Conservation (phyloP, 1,284 basidiomycete genomes). For the Polyporus tsugae region DNA sequence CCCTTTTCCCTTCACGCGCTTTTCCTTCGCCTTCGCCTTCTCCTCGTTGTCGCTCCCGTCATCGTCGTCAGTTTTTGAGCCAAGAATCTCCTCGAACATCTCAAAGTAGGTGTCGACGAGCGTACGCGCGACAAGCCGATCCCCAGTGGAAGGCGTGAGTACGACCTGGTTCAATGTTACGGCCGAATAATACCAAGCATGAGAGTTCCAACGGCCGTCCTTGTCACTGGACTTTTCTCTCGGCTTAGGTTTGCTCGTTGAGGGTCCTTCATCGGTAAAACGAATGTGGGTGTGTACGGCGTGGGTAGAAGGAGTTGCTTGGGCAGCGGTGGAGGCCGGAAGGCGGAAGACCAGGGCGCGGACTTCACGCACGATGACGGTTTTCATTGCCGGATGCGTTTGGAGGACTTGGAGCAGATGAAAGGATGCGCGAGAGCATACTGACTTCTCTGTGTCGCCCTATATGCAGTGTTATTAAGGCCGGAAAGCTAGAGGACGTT, state of each 20-base stretch:
- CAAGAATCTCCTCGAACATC: slow-evolving; percentile 90
- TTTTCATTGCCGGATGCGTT: slow-evolving; percentile 94
- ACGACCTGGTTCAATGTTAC: slow-evolving; percentile 97
- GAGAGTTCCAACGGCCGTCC: slow-evolving; percentile 43
- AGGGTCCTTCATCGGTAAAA: slow-evolving; percentile 36
- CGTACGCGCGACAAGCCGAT: slow-evolving; percentile 82
- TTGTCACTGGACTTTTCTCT: slow-evolving; percentile 37
- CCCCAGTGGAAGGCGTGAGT: slow-evolving; percentile 68
- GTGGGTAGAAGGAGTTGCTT: slow-evolving; percentile 29
- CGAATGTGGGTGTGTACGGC: slow-evolving; percentile 29
- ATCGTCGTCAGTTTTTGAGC: slow-evolving; percentile 46
- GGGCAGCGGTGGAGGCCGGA: slow-evolving; percentile 50
- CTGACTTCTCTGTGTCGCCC: slow-evolving; percentile 91
- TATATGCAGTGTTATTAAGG: slow-evolving; percentile 38
- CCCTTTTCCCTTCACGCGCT: slow-evolving; percentile 34
- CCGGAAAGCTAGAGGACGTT: too few relatives aligned
- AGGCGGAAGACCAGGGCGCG: slow-evolving; percentile 80
- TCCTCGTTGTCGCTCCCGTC: slow-evolving; percentile 45
- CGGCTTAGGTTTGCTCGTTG: slow-evolving; percentile 35
- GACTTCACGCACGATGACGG: slow-evolving; percentile 89
- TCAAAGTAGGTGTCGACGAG: slow-evolving; percentile 96
- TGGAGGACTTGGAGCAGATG: slow-evolving; percentile 92
- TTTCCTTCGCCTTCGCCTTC: slow-evolving; percentile 45
- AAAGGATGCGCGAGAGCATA: slow-evolving; percentile 92
- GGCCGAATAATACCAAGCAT: slow-evolving; percentile 84